Conservation (phyloP, 1,139 yeast species). For the Geotrichum cucujoidarum region DNA sequence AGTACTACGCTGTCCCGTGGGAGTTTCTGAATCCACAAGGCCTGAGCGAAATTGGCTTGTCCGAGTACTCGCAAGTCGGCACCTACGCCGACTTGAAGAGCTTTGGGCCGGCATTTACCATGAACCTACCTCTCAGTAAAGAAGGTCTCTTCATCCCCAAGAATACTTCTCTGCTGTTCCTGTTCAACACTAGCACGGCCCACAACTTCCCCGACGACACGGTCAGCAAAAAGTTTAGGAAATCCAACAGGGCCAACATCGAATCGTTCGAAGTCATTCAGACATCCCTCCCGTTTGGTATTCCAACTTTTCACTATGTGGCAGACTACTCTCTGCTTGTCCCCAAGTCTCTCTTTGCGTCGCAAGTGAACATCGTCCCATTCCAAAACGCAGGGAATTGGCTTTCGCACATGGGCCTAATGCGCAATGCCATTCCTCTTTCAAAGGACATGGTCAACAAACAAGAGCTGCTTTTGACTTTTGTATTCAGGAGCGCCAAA, state of each 20-base stretch:
- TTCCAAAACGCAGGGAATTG: conserved; percentile 23
- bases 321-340: conserved; percentile 25
- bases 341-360: conserved; percentile 20
- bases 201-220: conserved; percentile 7
- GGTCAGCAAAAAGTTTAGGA: not conserved
- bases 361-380: conserved; percentile 10
- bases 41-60: conserved; percentile 22
- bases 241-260: conserved; percentile 2
- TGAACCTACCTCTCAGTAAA: conserved; percentile 21
- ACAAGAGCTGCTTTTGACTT: conserved; percentile 23
- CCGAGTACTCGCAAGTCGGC: conserved; percentile 14
- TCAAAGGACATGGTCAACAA: conserved; percentile 21
- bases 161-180: conserved; percentile 26
- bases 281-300: conserved; percentile 27
- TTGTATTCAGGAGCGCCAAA: conserved; percentile 25
- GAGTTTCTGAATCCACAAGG: conserved; percentile 24
- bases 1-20: conserved; percentile 24
- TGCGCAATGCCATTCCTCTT: conserved; percentile 23
- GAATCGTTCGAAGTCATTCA: conserved; percentile 22
- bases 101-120: conserved; percentile 22
- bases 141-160: conserved; percentile 24
- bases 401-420: conserved; percentile 22
- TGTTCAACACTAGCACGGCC: conserved; percentile 25
- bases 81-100: conserved; percentile 19
- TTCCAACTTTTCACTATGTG: conserved; percentile 27